Percentiles rank a stretch among this genome's conserved stretches.
phyloP scores from a whole-genome alignment of 192 early-diverging fungal genomes.

The Coemansia sp. region DNA sequence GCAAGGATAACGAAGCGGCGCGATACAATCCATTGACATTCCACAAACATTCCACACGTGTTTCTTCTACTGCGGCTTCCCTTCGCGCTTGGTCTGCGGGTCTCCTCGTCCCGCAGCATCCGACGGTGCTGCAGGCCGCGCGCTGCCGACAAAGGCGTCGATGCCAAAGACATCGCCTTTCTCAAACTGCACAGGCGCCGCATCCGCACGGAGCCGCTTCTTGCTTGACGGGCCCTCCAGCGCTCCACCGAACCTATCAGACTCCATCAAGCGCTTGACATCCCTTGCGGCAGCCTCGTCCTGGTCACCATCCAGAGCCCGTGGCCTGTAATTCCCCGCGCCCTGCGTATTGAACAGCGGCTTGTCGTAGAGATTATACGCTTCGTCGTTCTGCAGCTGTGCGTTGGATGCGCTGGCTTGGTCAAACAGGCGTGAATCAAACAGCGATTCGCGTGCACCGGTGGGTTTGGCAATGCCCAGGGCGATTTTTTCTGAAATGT shows the following conservation, averaged over 20 bases:
- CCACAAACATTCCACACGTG: no score
- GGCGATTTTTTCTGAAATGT: constrained; percentile 99
- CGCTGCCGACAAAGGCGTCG: constrained; percentile 75
- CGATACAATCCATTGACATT: no score
- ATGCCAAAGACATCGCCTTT: constrained; percentile 94
- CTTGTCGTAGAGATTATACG: constrained; percentile 95
- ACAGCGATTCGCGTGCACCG: constrained; percentile 83
- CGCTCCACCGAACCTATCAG: constrained; percentile 60
- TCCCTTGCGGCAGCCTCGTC: constrained; percentile 35
- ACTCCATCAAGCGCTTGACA: constrained; percentile 64
- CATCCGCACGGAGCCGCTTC: constrained; percentile 57
- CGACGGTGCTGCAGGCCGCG: constrained; percentile 13
- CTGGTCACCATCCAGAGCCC: constrained; percentile 56
- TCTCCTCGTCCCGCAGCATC: constrained; percentile 33
- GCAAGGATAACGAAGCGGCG: no score
- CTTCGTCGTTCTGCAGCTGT: constrained; percentile 88
- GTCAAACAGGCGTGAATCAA: constrained; percentile 94
- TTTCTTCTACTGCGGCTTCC: no score
- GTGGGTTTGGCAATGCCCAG: constrained; percentile 94
- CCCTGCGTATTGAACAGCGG: constrained; percentile 76
- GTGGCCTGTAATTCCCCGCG: constrained; percentile 78
- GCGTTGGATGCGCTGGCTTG: constrained; percentile 79
- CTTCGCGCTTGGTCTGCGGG: neutral
- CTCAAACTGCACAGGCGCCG: constrained; percentile 93
- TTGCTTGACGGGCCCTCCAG: neutral